Conservation (phyloP, 768 basidiomycete species). For the Botryobasidium botryosum region DNA sequence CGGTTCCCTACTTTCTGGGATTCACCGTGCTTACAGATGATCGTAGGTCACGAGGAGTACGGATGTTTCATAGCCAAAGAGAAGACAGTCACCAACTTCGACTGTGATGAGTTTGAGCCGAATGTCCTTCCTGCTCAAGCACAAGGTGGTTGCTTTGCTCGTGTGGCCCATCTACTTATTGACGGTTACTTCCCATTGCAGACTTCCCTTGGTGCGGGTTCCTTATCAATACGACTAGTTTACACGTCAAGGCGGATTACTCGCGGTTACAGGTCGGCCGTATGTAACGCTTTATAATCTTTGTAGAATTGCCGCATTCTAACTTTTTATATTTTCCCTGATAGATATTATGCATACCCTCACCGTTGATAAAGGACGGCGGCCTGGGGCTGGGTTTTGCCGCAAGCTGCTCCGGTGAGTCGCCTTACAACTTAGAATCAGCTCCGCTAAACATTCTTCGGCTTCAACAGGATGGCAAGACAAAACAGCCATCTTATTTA, state of each 20-base stretch:
- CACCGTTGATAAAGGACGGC: constrained; percentile 48
- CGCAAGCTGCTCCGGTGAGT: constrained; percentile 63
- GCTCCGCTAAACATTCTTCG: constrained; percentile 5
- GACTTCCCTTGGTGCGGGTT: constrained; percentile 93
- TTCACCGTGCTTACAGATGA: not conserved
- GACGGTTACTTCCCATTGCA: constrained; percentile 20
- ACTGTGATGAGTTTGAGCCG: constrained; percentile 18
- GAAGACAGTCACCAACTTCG: constrained; percentile 84
- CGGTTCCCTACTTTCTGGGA: not conserved
- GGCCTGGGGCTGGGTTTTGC: constrained; percentile 45
- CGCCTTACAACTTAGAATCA: constrained; percentile 3
- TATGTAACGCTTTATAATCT: constrained; percentile 19
- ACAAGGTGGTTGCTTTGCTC: constrained; percentile 7
- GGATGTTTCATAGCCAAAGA: constrained; percentile 80
- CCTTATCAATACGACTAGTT: constrained; percentile 51
- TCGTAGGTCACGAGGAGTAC: constrained; percentile 70
- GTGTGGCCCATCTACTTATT: not conserved
- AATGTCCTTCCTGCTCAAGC: constrained; percentile 10
- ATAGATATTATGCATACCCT: constrained; percentile 48
- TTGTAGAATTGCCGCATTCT: not conserved
- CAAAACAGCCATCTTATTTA: constrained; percentile 66
- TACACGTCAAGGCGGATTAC: constrained; percentile 72
- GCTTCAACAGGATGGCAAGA: constrained; percentile 39
- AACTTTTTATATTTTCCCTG: not conserved
- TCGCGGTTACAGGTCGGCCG: constrained; percentile 44